Base-by-base conservation (phyloP, 2,329 filamentous ascomycete genomes). In the Fusarium fujikuroi region DNA sequence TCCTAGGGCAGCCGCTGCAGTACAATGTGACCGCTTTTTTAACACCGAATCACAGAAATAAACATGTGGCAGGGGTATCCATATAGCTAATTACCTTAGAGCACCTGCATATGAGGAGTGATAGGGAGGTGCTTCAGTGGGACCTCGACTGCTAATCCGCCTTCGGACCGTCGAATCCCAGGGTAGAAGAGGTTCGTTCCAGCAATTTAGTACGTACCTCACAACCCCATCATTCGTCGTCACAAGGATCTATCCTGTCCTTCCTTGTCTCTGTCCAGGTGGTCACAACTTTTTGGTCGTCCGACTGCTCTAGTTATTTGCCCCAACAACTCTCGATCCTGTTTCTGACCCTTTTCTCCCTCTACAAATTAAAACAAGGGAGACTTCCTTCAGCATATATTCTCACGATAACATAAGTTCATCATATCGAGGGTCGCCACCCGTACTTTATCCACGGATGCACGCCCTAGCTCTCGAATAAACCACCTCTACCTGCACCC, bases 251-350 rank as follows among this genome's bases (percentile, higher is more conserved):
- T 66, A 57, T 61, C 60, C 64, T 67, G 50, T 44, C 62, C 54
- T 61, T 54, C 61, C 63, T 74, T 47, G 30, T 60, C 61, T 69
- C 34, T 73, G 72, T 75, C 72, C 72, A 75, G 72, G 72, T 75
- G 72, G 72, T 75, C 72, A 75, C 72, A 75, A 75, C 72, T 75
- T 74, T 75, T 75, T 75, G 58, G 71, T 74, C 71, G 71, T 61
- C 47, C 71, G 71, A 74, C 71, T 67, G 54, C 56, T 67, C 32
- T 52, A 52, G 49, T 70, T 56, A 57, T 69, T 73, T 68, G 71
- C 71, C 71, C 72, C 72, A 74, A 71, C 68, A 74, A 69, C 49
- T 60, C 52, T 73, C 50, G 60, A 53, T 72, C 66, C 32, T 47
- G 32, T 63, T 49, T 42, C 12, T 36, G 39, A 28, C 46, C 32